Percentiles rank a stretch among this genome's conserved stretches.
Evolutionary conservation across 345 rosid genomes (phyloP).

Genomic region (Pistacia vera): DNA sequence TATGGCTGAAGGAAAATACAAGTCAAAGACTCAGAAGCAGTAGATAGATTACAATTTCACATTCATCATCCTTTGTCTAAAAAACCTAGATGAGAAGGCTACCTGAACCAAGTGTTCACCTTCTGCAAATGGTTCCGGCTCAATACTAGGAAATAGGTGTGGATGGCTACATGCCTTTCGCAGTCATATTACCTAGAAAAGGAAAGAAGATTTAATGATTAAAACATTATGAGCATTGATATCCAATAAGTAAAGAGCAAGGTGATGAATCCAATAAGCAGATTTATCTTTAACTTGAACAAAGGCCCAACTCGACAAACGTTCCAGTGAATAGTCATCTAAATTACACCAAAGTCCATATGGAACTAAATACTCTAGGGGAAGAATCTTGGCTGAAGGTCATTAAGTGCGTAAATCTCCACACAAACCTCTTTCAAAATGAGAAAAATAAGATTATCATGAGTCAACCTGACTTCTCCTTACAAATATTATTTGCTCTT

Average conservation of each 20-base stretch:
- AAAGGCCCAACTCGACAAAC: slow-evolving; percentile 7
- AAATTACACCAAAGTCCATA: too few species aligned
- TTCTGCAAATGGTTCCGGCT: slow-evolving; percentile 91
- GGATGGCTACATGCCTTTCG: too few species aligned
- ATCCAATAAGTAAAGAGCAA: too few species aligned
- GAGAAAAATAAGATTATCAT: too few species aligned
- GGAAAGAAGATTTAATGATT: too few species aligned
- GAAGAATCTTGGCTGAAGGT: background rate
- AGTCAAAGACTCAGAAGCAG: slow-evolving; percentile 8
- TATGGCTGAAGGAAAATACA: background rate
- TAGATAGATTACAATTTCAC: background rate
- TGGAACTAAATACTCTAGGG: background rate
- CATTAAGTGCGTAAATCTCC: background rate
- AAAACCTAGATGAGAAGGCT: slow-evolving; percentile 15
- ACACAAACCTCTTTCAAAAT: background rate
- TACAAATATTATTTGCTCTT: too few species aligned
- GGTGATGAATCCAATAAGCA: too few species aligned
- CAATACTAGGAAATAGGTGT: slow-evolving; percentile 90
- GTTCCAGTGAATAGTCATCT: background rate
- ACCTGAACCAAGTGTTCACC: slow-evolving; percentile 96
- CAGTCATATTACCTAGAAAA: too few species aligned
- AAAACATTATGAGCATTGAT: too few species aligned
- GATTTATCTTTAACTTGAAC: background rate
- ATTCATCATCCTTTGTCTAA: background rate
- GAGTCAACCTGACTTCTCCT: too few species aligned